Evolutionary conservation across 1,284 basidiomycete species (phyloP), one percentile per base, ranked within the genome.

Genomic region (Tilletia indica): DNA sequence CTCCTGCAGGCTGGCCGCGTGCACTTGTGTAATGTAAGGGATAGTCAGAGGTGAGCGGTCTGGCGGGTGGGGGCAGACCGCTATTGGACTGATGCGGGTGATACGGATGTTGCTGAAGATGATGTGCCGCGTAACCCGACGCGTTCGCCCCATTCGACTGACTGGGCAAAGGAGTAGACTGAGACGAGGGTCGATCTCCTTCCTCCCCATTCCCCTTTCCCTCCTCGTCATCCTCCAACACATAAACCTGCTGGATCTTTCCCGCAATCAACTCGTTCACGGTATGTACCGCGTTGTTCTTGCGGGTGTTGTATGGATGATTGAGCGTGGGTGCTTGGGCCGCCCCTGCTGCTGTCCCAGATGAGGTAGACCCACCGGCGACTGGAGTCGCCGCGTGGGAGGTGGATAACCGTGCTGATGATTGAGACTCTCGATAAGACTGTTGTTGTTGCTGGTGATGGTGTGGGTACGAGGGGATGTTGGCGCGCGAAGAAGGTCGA

Each of bases 251-350:
- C 6, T 80, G 77, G 0, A 80, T 73, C 72, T 80, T 80, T 47
- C 79, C 79, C 19, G 69, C 76, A 48, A 80, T 78, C 48, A 80
- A 56, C 70, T 80, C 79, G 66, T 78, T 79, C 31, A 80, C 79
- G 51, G 72, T 76, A 36, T 76, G 74, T 36, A 79, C 61, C 11
- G 61, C 61, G n/a, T 39, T 64, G 36, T n/a, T 64, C 61, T 64
- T 64, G 34, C 61, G 61, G 12, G 61, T 64, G 61, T 64, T 64
- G 61, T 64, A 64, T 34, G 61, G 38, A 42, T 64, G 61, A 38
- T 34, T 14, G 12, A 34, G 21, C 21, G 12, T 34, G 21, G 25
- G 34, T 21, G 56, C 14, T 4, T 21, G 34, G 6, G 25, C 51
- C n/a, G 51, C 11, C 6, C 11, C 51, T 54, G 51, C 51, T n/a